phyloP scores from a whole-genome alignment of 768 basidiomycete species.

The Mycena vulgaris region DNA sequence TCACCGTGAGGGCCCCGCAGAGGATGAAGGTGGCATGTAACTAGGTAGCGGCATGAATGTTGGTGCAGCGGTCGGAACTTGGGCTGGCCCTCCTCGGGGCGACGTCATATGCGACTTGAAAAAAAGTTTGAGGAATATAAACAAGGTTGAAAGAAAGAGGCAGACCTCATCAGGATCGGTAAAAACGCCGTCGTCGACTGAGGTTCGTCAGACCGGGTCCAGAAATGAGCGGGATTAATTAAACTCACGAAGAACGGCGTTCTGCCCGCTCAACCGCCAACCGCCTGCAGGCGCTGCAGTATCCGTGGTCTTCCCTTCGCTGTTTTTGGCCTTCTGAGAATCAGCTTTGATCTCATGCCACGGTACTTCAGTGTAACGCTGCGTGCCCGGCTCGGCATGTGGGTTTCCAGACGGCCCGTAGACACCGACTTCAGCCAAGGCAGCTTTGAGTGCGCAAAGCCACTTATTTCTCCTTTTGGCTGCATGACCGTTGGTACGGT shows the following conservation, averaged over 20 bases:
- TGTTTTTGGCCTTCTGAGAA: constrained; percentile 52
- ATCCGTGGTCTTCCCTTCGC: constrained; percentile 40
- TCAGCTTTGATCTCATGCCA: constrained; percentile 72
- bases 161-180: constrained; percentile 56
- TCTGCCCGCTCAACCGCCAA: constrained; percentile 68
- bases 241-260: constrained; percentile 64
- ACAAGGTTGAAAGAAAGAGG: not conserved
- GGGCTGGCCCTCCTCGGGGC: constrained; percentile 48
- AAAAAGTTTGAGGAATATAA: not conserved
- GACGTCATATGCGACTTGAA: constrained; percentile 52
- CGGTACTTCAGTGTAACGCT: constrained; percentile 79
- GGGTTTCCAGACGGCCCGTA: constrained; percentile 78
- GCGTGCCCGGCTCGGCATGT: constrained; percentile 64
- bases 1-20: constrained; percentile 35
- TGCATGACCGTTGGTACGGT: constrained; percentile 44
- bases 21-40: constrained; percentile 29
- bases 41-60: constrained; percentile 24
- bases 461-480: constrained; percentile 92
- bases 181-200: constrained; percentile 64
- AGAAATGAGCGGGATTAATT: constrained; percentile 12
- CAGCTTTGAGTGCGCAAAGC: constrained; percentile 88
- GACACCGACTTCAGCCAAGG: constrained; percentile 78
- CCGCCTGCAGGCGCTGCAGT: constrained; percentile 54
- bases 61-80: not conserved
- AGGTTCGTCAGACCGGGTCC: constrained; percentile 8